These are phyloP conservation scores for Cornus florida DNA, from an alignment of 148 eudicot genomes.

Conservation along the genomic window DNA sequence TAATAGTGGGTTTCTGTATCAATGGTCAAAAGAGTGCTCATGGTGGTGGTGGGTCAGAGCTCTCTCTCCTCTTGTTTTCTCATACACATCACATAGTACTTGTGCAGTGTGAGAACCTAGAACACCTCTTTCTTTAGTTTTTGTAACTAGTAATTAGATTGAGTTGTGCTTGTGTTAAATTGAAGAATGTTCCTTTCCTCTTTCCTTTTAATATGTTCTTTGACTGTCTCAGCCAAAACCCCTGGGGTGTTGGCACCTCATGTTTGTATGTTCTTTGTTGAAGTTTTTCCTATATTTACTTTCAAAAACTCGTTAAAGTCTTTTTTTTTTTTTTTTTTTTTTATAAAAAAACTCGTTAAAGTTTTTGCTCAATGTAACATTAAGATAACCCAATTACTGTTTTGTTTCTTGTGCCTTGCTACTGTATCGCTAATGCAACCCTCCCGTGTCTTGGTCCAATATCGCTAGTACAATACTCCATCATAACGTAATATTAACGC, in stretches of 20 bases:
- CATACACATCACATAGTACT: neutral
- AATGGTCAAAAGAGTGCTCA: conserved; percentile 36
- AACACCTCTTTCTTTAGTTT: neutral
- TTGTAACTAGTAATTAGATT: neutral
- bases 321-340: no score
- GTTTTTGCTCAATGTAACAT: conserved; percentile 13
- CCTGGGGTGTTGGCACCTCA: conserved; percentile 4
- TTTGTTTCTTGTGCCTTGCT: conserved; percentile 5
- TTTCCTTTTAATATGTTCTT: neutral
- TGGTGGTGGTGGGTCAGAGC: conserved; percentile 37
- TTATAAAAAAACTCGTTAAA: no score
- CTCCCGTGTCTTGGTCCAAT: no score
- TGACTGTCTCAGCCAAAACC: conserved; percentile 17
- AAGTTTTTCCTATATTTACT: conserved; percentile 20
- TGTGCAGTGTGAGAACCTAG: neutral
- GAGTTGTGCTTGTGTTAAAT: neutral
- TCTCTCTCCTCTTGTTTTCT: conserved; percentile 3
- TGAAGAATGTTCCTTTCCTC: neutral
- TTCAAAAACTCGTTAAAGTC: no score
- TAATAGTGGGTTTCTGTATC: conserved; percentile 40
- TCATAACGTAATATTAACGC: no score
- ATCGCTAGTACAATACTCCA: no score
- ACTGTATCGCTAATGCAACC: no score
- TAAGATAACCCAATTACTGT: conserved; percentile 17
- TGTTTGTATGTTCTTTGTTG: conserved; percentile 22